These are phyloP conservation scores for Ehretia macrophylla DNA, from an alignment of 257 asterid species.

Conservation along the genomic window DNA sequence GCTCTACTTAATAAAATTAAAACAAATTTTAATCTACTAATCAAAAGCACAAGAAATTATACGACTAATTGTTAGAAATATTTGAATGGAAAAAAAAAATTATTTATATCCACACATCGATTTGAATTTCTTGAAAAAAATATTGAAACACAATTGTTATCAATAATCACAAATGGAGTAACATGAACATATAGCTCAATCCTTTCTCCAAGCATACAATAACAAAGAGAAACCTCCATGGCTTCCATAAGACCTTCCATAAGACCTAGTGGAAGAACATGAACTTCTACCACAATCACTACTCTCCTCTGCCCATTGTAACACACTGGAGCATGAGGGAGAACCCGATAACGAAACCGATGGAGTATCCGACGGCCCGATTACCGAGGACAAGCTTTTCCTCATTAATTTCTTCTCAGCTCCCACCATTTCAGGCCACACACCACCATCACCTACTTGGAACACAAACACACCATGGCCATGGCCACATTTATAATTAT, in stretches of 20 bases:
- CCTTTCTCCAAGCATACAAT: slow-evolving; percentile 38
- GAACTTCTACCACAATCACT: slow-evolving; percentile 40
- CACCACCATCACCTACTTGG: slow-evolving; percentile 32
- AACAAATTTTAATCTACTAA: too few species aligned
- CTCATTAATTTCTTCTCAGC: slow-evolving; percentile 32
- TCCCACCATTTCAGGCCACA: slow-evolving; percentile 42
- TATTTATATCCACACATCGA: too few species aligned
- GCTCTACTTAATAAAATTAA: too few species aligned
- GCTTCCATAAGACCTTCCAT: slow-evolving; percentile 25
- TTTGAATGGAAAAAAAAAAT: too few species aligned
- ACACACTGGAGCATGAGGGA: slow-evolving; percentile 32
- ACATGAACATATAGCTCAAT: slow-evolving; percentile 1
- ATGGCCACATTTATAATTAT: background rate
- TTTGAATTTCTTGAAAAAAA: too few species aligned
- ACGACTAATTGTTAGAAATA: too few species aligned
- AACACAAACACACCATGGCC: slow-evolving; percentile 33
- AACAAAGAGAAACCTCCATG: slow-evolving; percentile 31
- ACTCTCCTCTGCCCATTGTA: slow-evolving; percentile 42
- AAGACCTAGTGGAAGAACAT: slow-evolving; percentile 32
- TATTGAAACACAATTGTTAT: too few species aligned
- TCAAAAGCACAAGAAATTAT: too few species aligned
- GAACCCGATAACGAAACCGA: slow-evolving; percentile 11
- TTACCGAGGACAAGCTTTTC: slow-evolving; percentile 17
- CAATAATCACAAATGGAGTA: too few species aligned
- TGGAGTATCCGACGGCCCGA: background rate